Base-by-base conservation (phyloP, 192 early-diverging fungal genomes). In the Coemansia sp. region DNA sequence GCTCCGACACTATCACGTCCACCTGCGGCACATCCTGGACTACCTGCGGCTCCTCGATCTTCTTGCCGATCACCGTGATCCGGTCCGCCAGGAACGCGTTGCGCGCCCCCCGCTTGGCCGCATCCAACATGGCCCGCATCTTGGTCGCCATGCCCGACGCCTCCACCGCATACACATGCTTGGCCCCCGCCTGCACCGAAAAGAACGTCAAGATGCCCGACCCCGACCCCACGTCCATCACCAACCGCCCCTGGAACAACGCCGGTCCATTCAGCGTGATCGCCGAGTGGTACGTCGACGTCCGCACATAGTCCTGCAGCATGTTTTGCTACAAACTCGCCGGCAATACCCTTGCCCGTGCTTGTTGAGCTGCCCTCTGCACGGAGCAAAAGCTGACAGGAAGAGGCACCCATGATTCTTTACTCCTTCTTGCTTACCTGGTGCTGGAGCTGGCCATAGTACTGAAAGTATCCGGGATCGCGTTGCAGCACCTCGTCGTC, bases 151-250 rank as follows among this genome's bases (percentile, higher is more conserved):
- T 95, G 20, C 78, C 82, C 12, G 91, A 94, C 5, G 96, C 96
- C 61, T 99, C 96, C 10, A 99, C 85, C 0, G 96, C 96, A 61
- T 90, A 95, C 7, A 99, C 91, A 40, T 91, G 85, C 26, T 71
- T 67, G n/a, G 96, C 91, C 2, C 92, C 93, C 12, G 96, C 90
- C 51, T 91, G 87, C 22, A 86, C 91, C 17, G 96, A 88, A 71
- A 99, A 94, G 64, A 90, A 99, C 7, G 90, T 90, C 31, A 99
- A 71, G 28, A 99, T 94, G 12, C 96, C 96, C 32, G 86, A 90
- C 7, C 91, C 93, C 14, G 94, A 88, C 18, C 96, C 96, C 32
- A 96, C 83, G 63, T 99, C 96, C 84, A 94, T 86, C 20, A 94
- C 88, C 2, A 85, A 51, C 54, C 90, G 87, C 40, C 86, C 80